phyloP scores from a whole-genome alignment of 441 rosid genomes.

The Croton setiger region DNA sequence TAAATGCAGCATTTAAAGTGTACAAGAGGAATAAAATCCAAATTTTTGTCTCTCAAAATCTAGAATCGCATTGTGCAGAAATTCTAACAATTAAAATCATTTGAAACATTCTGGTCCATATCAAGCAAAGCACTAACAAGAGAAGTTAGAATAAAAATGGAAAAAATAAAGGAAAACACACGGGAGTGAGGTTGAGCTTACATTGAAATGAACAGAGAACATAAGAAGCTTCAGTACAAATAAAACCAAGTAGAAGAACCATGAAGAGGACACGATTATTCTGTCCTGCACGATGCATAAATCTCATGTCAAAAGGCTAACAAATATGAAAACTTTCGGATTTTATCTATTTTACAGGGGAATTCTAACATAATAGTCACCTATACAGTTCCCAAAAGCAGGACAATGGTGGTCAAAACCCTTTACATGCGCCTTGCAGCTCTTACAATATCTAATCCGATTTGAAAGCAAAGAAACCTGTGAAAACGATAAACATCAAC shows the following conservation, averaged over 20 bases:
- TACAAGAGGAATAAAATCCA: not conserved
- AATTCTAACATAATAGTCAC: conserved; percentile 28
- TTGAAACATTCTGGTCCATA: not conserved
- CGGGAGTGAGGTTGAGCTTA: conserved; percentile 30
- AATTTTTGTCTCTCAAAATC: not conserved
- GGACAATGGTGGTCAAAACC: conserved; percentile 73
- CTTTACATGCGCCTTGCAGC: conserved; percentile 41
- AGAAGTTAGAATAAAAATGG: not conserved
- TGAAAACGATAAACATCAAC: conserved; percentile 6
- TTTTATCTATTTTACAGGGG: not conserved
- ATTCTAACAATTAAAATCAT: not conserved
- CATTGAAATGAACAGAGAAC: conserved; percentile 35
- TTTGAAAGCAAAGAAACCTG: conserved; percentile 27
- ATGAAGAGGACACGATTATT: conserved; percentile 48
- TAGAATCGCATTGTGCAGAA: not conserved
- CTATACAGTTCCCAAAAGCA: conserved; percentile 72
- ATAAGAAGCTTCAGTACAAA: conserved; percentile 45
- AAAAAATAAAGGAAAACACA: conserved; percentile 10
- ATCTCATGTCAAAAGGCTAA: not conserved
- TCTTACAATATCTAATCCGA: conserved; percentile 52
- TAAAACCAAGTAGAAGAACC: conserved; percentile 53
- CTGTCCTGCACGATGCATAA: conserved; percentile 37
- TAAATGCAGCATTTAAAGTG: not conserved
- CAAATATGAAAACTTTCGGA: not conserved
- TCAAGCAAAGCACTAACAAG: conserved; percentile 1